Conservation (phyloP, 1,284 basidiomycete species). For the Cutaneotrichosporon cavernicola region DNA sequence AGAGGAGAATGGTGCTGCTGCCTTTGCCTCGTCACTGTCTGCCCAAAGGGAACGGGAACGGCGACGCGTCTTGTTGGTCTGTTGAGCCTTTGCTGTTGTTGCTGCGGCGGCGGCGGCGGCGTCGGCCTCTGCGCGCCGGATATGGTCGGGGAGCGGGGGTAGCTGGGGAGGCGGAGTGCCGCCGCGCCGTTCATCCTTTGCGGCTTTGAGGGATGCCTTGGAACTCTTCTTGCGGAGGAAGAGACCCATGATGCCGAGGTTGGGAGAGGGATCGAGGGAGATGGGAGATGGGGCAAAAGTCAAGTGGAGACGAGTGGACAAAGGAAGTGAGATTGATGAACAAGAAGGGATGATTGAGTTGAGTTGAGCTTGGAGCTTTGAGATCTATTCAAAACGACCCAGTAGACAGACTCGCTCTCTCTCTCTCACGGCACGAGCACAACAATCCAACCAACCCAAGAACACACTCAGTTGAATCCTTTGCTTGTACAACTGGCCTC, state of each 20-base stretch:
- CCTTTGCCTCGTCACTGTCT: conserved; percentile 15
- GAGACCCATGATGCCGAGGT: conserved; percentile 17
- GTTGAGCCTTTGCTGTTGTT: conserved; percentile 1
- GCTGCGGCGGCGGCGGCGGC: too few relatives aligned
- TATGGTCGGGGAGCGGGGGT: conserved; percentile 25
- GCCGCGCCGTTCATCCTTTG: conserved; percentile 15
- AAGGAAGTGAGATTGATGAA: not conserved
- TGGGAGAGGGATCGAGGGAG: not conserved
- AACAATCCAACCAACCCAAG: not conserved
- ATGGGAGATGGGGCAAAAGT: not conserved
- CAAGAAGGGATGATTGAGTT: not conserved
- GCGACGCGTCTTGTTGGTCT: conserved; percentile 9
- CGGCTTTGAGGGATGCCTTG: conserved; percentile 20
- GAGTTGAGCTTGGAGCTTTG: not conserved
- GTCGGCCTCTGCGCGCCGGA: conserved; percentile 15
- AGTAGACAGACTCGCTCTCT: not conserved
- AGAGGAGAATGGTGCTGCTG: not conserved
- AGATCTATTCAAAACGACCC: not conserved
- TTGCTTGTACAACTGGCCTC: not conserved
- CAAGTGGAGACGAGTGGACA: conserved; percentile 2
- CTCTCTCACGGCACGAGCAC: not conserved
- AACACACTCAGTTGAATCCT: too few relatives aligned
- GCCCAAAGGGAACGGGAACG: conserved; percentile 18
- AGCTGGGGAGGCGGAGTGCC: conserved; percentile 26
- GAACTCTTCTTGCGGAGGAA: conserved; percentile 24